A percentile compares a stretch with the other conserved stretches of the same genome.
phyloP scores from a whole-genome alignment of 1,284 basidiomycete species.

The Malassezia japonica region DNA sequence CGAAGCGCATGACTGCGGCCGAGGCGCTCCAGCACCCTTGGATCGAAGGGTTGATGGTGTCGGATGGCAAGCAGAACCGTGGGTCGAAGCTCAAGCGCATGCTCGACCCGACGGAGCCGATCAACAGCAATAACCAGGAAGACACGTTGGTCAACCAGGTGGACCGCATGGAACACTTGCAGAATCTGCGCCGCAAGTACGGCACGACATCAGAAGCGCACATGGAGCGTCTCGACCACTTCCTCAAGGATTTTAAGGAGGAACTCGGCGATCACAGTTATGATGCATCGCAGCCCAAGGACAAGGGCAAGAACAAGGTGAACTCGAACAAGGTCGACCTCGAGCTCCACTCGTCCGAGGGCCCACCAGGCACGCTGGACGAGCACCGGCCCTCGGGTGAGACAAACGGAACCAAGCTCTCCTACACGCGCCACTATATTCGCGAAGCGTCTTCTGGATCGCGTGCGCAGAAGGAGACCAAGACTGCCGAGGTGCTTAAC shows the following conservation, averaged over 20 bases:
- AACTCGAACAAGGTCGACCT: too few relatives aligned
- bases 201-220: not conserved
- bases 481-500: conserved; percentile 25
- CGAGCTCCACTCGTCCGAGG: too few relatives aligned
- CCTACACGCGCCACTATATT: conserved; percentile 15
- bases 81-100: not conserved
- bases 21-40: conserved; percentile 43
- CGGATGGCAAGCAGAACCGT: too few relatives aligned
- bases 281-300: too few relatives aligned
- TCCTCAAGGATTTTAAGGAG: conserved; percentile 1
- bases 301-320: not conserved
- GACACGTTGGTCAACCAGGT: not conserved
- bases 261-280: not conserved
- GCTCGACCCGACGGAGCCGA: not conserved
- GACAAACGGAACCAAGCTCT: too few relatives aligned
- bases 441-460: conserved; percentile 8
- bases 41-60: conserved; percentile 13
- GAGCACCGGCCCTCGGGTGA: too few relatives aligned
- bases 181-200: not conserved
- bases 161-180: not conserved
- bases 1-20: conserved; percentile 36
- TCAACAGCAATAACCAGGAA: not conserved
- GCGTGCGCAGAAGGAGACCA: conserved; percentile 8
- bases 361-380: too few relatives aligned
- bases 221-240: not conserved